These are phyloP conservation scores for Cladosporium sp. DNA, from an alignment of 2,329 filamentous ascomycete genomes.

Conservation along the genomic window DNA sequence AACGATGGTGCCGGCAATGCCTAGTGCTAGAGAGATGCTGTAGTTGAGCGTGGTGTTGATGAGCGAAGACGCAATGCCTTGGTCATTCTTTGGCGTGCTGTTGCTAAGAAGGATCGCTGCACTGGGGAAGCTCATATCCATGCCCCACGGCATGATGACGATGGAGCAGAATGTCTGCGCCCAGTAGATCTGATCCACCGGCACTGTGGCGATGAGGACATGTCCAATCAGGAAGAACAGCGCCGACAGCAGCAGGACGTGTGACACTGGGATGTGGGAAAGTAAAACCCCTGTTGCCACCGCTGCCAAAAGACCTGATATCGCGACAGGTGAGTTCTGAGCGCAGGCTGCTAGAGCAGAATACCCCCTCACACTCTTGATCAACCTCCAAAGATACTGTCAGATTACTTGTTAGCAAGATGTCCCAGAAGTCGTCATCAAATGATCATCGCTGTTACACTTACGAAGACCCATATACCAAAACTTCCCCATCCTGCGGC, in stretches of 20 bases:
- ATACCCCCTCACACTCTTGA: constrained; percentile 33
- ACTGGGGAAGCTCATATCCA: constrained; percentile 67
- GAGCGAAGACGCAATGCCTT: constrained; percentile 57
- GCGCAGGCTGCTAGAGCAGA: constrained; percentile 38
- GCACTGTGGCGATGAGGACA: constrained; percentile 47
- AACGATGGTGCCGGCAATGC: constrained; percentile 66
- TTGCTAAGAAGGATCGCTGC: constrained; percentile 59
- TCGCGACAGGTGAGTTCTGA: constrained; percentile 35
- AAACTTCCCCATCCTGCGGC: constrained; percentile 36
- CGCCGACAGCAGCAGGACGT: constrained; percentile 41
- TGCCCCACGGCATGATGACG: constrained; percentile 54
- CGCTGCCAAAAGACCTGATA: constrained; percentile 39
- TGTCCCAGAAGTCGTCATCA: too few species aligned
- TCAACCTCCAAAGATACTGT: constrained; percentile 34
- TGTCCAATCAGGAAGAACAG: constrained; percentile 44
- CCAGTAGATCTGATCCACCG: constrained; percentile 63
- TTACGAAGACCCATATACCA: constrained; percentile 36
- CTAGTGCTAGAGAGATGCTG: constrained; percentile 64
- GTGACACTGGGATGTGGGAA: constrained; percentile 38
- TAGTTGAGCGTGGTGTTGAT: constrained; percentile 69
- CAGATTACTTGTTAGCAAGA: too few species aligned
- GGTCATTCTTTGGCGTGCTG: constrained; percentile 46
- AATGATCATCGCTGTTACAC: too few species aligned
- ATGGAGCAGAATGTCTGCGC: constrained; percentile 60
- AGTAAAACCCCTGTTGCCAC: constrained; percentile 40